phyloP scores from a whole-genome alignment of 202 grass and related monocot genomes.

The Hordeum pubiflorum region DNA sequence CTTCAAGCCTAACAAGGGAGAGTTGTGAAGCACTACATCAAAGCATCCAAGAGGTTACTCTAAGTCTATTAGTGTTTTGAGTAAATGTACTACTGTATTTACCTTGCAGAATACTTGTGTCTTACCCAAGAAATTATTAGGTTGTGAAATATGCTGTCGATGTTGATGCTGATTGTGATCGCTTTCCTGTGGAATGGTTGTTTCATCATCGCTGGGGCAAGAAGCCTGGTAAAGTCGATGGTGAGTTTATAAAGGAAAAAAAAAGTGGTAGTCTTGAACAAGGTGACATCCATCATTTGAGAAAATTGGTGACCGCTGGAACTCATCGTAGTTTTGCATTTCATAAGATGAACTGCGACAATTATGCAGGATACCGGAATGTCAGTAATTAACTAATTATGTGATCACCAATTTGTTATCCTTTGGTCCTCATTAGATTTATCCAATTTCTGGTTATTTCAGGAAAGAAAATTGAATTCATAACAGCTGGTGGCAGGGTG shows the following conservation, averaged over 20 bases:
- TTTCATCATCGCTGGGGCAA: conserved; percentile 97
- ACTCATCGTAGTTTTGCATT: background rate
- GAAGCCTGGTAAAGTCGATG: conserved; percentile 60
- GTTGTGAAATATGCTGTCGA: conserved; percentile 83
- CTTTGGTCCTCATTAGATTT: conserved; percentile 8
- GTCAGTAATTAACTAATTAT: background rate
- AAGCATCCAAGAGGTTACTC: conserved; percentile 65
- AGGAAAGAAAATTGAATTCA: conserved; percentile 92
- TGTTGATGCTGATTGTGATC: conserved; percentile 57
- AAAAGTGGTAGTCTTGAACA: background rate
- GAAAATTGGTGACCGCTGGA: background rate
- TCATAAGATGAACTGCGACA: background rate
- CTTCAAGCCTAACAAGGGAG: conserved; percentile 64
- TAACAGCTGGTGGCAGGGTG: conserved; percentile 89
- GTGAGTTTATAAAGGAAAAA: conserved; percentile 21
- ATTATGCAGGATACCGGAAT: background rate
- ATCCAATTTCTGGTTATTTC: conserved; percentile 22
- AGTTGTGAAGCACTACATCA: conserved; percentile 55
- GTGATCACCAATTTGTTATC: too few relatives aligned
- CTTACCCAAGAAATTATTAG: conserved; percentile 39
- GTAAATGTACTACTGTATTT: background rate
- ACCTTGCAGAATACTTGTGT: background rate
- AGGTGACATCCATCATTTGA: background rate
- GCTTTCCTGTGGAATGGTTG: conserved; percentile 76
- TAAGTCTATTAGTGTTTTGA: background rate